A percentile compares a stretch with the other conserved stretches of the same genome.
These are phyloP conservation scores for rapeseed (Brassica napus) DNA, from an alignment of 345 rosid species.

Conservation along the genomic window DNA sequence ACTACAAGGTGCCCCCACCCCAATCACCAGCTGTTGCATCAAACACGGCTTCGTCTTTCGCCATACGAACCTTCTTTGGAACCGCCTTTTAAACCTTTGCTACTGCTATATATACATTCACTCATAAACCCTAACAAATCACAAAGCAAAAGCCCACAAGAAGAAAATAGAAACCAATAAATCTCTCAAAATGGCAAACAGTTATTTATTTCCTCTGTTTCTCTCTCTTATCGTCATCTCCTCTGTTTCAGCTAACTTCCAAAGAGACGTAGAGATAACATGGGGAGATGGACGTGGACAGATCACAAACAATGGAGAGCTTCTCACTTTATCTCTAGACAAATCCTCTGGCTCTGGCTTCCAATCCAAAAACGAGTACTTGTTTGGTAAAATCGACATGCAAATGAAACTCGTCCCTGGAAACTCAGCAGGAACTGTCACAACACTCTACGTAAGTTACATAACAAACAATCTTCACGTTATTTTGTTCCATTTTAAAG, in stretches of 20 bases:
- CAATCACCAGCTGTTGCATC: constrained; percentile 39
- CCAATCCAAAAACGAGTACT: constrained; percentile 38
- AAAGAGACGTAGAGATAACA: constrained; percentile 35
- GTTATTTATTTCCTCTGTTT: constrained; percentile 23
- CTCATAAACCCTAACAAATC: constrained; percentile 25
- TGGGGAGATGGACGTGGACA: constrained; percentile 44
- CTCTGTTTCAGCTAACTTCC: constrained; percentile 41
- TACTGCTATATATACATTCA: constrained; percentile 14
- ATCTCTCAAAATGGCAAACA: constrained; percentile 18
- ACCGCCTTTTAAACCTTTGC: neutral
- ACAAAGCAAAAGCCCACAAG: neutral
- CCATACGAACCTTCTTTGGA: constrained; percentile 24
- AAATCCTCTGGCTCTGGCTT: constrained; percentile 40
- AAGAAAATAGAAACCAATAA: neutral
- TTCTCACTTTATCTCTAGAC: constrained; percentile 37
- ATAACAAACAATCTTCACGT: neutral
- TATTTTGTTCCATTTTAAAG: neutral
- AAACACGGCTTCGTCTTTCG: constrained; percentile 28
- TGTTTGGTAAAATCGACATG: constrained; percentile 55
- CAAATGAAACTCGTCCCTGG: constrained; percentile 63
- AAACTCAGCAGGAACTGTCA: constrained; percentile 64
- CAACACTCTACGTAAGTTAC: constrained; percentile 52
- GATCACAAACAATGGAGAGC: constrained; percentile 41
- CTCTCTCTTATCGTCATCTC: constrained; percentile 21
- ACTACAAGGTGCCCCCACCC: constrained; percentile 31